Evolutionary conservation across 139 green algal species (phyloP), one percentile per base, ranked within the genome.

Genomic region (Microglena sp.): DNA sequence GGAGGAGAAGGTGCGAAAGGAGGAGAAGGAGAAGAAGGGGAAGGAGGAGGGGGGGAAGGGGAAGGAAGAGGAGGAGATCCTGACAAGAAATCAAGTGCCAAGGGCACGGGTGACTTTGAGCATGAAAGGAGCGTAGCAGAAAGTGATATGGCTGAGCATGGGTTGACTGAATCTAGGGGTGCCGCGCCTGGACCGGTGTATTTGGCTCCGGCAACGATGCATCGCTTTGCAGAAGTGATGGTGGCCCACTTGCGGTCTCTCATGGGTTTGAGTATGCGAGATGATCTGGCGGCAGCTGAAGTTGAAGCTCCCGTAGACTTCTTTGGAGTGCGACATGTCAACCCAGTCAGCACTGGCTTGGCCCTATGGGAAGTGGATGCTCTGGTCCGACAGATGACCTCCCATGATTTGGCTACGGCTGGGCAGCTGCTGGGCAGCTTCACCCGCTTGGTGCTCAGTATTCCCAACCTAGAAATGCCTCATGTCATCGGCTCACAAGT

Each of bases 401-500:
- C 24, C 2, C n/a, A 15, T 24, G 64, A 80, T 57, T 32, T 74
- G 4, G 30, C 28, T 7, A 54, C 59, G 8, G 61, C 71, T 4
- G 66, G 64, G 5, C 33, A 69, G 1, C 62, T 72, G 28, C 64
- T 86, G 33, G 55, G 24, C 26, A 69, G 67, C 15, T 57, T 86
- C 24, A 70, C 67, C 3, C 56, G 33, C 5, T 30, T 80, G 34
- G 65, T 82, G 26, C 32, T 59, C 33, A 34, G 71, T 55, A 57
- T 86, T 33, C 80, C 76, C 0, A 86, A 78, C 45, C 56, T 86
- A 27, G 80, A 75, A 45, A 80, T 86, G 62, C 80, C 80, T 8
- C 55, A 86, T 27, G 28, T 83, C 0, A 78, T 86, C 26, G 71
- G 67, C 3, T 29, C 70, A 27, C 76, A 86, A 64, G 46, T 70